Evolutionary conservation across 2,329 filamentous ascomycete species (phyloP).

Genomic region (Xylariaceae sp.): DNA sequence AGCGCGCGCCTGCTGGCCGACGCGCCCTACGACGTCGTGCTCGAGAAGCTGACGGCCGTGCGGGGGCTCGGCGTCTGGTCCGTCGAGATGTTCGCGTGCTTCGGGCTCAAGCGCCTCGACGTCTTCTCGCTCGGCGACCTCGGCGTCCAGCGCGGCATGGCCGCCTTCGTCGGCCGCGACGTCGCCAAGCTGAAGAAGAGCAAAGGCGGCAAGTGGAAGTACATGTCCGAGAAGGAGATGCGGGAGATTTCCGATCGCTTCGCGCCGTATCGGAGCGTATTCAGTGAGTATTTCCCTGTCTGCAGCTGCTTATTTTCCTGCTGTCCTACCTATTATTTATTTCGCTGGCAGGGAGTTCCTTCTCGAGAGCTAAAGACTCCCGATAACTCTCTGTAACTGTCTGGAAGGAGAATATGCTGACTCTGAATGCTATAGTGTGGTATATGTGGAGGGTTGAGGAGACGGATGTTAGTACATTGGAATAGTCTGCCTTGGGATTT

Average conservation of each 20-base stretch:
- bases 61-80: slow-evolving; percentile 88
- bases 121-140: slow-evolving; percentile 92
- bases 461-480: slow-evolving; percentile 70
- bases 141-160: slow-evolving; percentile 94
- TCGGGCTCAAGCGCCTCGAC: slow-evolving; percentile 91
- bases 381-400: too few species aligned
- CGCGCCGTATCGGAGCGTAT: slow-evolving; percentile 83
- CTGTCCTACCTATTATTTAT: too few species aligned
- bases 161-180: slow-evolving; percentile 80
- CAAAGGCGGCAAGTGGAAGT: slow-evolving; percentile 91
- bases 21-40: slow-evolving; percentile 82
- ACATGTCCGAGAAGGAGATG: slow-evolving; percentile 96
- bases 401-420: too few species aligned
- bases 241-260: slow-evolving; percentile 77
- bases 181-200: slow-evolving; percentile 74
- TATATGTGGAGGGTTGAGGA: slow-evolving; percentile 92
- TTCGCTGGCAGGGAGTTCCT: too few species aligned
- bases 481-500: slow-evolving; percentile 34
- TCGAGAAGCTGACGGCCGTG: slow-evolving; percentile 81
- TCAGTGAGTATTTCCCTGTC: slow-evolving; percentile 48
- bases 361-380: too few species aligned
- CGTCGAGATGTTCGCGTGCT: slow-evolving; percentile 97
- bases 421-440: slow-evolving; percentile 62
- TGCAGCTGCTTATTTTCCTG: too few species aligned
- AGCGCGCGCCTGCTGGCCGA: slow-evolving; percentile 74